Conservation (phyloP, 228 moss, liverwort and hornwort species). For the Sphagnum magellanicum region DNA sequence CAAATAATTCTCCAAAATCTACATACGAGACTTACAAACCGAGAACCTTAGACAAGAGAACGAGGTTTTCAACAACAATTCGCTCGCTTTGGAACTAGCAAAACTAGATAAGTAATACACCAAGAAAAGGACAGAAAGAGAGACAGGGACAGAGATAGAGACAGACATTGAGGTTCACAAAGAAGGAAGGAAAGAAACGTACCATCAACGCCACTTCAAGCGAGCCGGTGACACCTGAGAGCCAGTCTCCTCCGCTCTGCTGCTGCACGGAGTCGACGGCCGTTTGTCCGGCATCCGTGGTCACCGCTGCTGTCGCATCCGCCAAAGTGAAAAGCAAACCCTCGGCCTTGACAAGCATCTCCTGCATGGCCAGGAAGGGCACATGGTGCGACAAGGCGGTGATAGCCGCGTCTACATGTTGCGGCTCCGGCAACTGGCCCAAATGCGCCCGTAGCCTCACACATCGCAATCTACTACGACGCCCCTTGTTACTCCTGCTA, state of each 20-base stretch:
- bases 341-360: conserved; percentile 49
- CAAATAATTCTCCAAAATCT: neutral
- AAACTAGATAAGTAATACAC: no score
- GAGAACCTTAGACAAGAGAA: no score
- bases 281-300: conserved; percentile 38
- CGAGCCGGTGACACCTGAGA: conserved; percentile 75
- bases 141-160: neutral
- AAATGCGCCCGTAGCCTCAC: conserved; percentile 36
- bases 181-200: conserved; percentile 1
- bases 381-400: conserved; percentile 29
- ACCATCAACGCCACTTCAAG: conserved; percentile 77
- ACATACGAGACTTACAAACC: neutral
- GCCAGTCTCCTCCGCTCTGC: conserved; percentile 79
- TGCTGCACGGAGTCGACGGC: conserved; percentile 44
- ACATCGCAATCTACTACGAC: neutral
- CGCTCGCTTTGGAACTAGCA: no score
- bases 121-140: neutral
- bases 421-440: conserved; percentile 57
- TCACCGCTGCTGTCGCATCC: conserved; percentile 50
- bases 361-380: conserved; percentile 47
- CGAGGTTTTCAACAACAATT: no score
- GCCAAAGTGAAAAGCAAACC: conserved; percentile 69
- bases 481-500: neutral
- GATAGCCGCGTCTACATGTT: conserved; percentile 48
- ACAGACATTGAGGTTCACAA: neutral